Evolutionary conservation across 2,329 filamentous ascomycete genomes (phyloP).

Genomic region (Metarhizium robertsii): DNA sequence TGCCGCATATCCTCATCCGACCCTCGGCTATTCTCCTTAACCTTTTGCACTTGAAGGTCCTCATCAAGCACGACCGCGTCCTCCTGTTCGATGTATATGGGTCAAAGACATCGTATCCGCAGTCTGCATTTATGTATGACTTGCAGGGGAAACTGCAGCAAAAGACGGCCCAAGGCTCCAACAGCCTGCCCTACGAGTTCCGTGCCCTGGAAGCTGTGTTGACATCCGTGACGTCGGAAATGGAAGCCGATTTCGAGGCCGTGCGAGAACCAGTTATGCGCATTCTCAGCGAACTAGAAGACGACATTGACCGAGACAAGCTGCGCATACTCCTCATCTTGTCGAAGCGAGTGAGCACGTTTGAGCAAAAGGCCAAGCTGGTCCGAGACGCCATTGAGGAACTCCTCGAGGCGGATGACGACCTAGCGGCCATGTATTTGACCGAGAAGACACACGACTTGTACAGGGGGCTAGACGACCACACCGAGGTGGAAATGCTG

Average conservation of each 20-base stretch:
- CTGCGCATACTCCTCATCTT: conserved; percentile 83
- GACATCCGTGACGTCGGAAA: conserved; percentile 81
- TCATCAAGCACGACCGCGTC: conserved; percentile 91
- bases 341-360: conserved; percentile 91
- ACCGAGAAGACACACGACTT: conserved; percentile 76
- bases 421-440: conserved; percentile 89
- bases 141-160: conserved; percentile 86
- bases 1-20: conserved; percentile 91
- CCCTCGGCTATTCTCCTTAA: conserved; percentile 92
- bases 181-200: conserved; percentile 84
- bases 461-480: conserved; percentile 68
- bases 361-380: conserved; percentile 92
- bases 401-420: conserved; percentile 90
- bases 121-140: conserved; percentile 97
- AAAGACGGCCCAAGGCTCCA: conserved; percentile 47
- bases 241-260: conserved; percentile 91
- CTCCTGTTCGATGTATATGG: conserved; percentile 95
- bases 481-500: conserved; percentile 94
- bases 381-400: conserved; percentile 94
- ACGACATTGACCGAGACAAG: conserved; percentile 94
- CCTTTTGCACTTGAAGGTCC: conserved; percentile 85
- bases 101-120: conserved; percentile 86
- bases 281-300: conserved; percentile 82
- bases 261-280: conserved; percentile 87
- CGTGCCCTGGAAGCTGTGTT: conserved; percentile 90